phyloP scores from a whole-genome alignment of 2,329 filamentous ascomycete genomes.

The Magnaporthiopsis poae region DNA sequence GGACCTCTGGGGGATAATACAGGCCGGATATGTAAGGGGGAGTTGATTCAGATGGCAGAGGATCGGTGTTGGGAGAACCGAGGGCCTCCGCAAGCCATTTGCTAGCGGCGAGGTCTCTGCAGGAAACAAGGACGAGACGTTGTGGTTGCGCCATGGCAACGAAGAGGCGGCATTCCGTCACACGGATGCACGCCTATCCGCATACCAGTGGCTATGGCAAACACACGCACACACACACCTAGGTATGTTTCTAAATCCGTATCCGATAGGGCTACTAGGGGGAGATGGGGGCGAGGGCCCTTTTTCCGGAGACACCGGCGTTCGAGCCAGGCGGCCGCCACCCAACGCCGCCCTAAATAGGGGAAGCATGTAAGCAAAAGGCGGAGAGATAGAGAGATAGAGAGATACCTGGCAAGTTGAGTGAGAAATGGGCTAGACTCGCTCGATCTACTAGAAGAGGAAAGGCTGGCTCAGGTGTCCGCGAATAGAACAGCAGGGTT shows the following conservation, averaged over 20 bases:
- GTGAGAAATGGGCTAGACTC: background rate
- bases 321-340: background rate
- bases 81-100: background rate
- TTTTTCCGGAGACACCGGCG: background rate
- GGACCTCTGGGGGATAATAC: background rate
- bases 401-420: too few relatives aligned
- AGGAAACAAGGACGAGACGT: background rate
- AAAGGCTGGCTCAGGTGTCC: background rate
- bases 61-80: background rate
- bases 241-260: background rate
- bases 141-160: background rate
- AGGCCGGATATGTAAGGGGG: background rate
- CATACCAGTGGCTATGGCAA: background rate
- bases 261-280: background rate
- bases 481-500: background rate
- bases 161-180: background rate
- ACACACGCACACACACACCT: background rate
- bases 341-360: background rate
- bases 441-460: background rate
- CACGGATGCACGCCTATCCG: background rate
- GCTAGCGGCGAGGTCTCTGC: background rate
- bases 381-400: too few relatives aligned
- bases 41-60: background rate
- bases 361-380: background rate
- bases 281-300: background rate